Evolutionary conservation across 441 rosid species (phyloP), one percentile per base, ranked within the genome.

Genomic region (Gossypium davidsonii): DNA sequence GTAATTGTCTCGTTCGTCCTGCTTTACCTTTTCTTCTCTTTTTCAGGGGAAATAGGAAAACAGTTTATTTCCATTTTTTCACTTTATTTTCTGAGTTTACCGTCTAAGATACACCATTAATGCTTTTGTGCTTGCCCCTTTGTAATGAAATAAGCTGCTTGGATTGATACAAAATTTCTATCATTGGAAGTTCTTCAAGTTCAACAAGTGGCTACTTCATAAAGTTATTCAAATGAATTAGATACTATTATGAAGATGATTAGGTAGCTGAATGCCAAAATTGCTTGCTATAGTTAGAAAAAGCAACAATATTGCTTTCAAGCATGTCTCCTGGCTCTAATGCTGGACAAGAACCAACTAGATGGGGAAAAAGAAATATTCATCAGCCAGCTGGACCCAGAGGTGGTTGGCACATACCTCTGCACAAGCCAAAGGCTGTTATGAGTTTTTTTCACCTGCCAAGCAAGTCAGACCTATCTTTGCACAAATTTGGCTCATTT

Each of bases 401-500:
- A 18, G n/a, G 0, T 23, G n/a, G 28, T 23, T 63, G 51, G 68
- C 39, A 39, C 28, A 39, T 63, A 18, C 23, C 26, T 37, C 23
- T 44, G 18, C 4, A 11, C 34, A 44, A 65, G 23, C 34, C 34
- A 42, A 42, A 44, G 53, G 18, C 18, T 65, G 18, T 44, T 6
- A 23, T 14, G 57, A 15, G 58, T 49, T 44, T 34, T 4, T 34
- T 14, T 67, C 71, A 67, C 23, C 59, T 7, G 71, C 57, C 12
- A 14, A 46, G 20, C 20, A 46, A 66, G 20, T 67, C 11, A 6
- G 9, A 8, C 42, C 39, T n/a, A n/a, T 15, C 23, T 49, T 49
- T 67, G 25, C 42, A n/a, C 23, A 49, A 67, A 67, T 34, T 67
- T 49, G 44, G 71, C 59, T 49, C 3, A 5, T 67, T 67, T 25